phyloP scores from a whole-genome alignment of 73 alveolate species.

The Stentor roeselii region DNA sequence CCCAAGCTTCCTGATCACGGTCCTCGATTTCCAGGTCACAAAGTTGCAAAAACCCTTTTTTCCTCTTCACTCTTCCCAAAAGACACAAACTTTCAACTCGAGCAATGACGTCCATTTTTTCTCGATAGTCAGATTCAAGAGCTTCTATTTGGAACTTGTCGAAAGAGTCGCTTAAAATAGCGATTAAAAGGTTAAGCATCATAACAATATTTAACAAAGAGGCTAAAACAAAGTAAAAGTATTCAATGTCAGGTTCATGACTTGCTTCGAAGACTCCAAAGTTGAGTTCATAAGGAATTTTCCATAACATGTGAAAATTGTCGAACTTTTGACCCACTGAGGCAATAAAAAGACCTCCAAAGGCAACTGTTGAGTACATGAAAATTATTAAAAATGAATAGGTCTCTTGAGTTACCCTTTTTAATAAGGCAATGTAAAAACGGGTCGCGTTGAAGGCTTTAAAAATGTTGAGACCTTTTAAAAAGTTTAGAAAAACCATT shows the following conservation, averaged over 20 bases:
- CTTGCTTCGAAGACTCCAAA: not conserved
- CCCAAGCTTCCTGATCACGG: too few relatives aligned
- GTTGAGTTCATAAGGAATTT: not conserved
- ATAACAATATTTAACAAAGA: not conserved
- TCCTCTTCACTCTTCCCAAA: not conserved
- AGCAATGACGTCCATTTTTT: not conserved
- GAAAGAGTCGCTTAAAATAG: constrained; percentile 6
- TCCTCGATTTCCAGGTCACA: too few relatives aligned
- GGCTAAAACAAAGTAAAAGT: not conserved
- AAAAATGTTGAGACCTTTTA: not conserved
- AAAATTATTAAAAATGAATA: not conserved
- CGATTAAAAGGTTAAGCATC: not conserved
- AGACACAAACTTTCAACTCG: not conserved
- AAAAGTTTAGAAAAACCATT: not conserved
- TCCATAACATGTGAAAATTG: not conserved
- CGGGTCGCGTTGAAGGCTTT: not conserved
- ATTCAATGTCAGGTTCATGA: not conserved
- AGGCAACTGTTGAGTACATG: not conserved
- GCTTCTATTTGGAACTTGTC: not conserved
- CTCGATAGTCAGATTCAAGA: not conserved
- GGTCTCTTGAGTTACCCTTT: not conserved
- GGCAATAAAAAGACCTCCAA: not conserved
- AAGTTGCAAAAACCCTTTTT: not conserved
- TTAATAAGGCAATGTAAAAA: not conserved
- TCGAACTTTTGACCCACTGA: not conserved